Evolutionary conservation across 129 eudicot species (phyloP), one percentile per base, ranked within the genome.

Genomic region (Flaveria brownii): DNA sequence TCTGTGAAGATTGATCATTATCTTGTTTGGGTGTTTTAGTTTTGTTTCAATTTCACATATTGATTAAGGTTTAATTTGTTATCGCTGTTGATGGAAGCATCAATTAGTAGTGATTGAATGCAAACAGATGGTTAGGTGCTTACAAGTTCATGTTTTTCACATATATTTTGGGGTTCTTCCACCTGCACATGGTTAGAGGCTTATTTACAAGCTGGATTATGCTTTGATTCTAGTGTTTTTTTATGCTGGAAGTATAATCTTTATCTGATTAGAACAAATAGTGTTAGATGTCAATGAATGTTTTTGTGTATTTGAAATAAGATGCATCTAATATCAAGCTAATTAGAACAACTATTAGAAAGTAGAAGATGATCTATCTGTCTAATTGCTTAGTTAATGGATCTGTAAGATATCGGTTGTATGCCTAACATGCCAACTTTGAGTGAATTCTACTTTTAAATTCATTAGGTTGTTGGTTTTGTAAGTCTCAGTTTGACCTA

Each of bases 141-240:
- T 42, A 28, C 45, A 49, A 50, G 22, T 49, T 16, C 62, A 9
- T 26, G 28, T 13, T 16, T 30, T 15, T 2, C 25, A 49, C 50
- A 49, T 49, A 23, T 50, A 5, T n/a, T 33, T 71, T 71, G 20
- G 75, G 73, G 74, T 47, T 69, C 41, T 68, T 68, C 30, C 13
- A 47, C 39, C 25, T 45, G 15, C 14, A 56, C 26, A 56, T 56
- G 62, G 26, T 56, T 56, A 56, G 41, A 36, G 7, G 41, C 8
- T 36, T 36, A 36, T 36, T 36, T 36, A 36, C 41, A 36, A 36
- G 41, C 41, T 36, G 41, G 7, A 5, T 36, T 36, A 36, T 36
- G 50, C 14, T 7, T 45, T 45, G 9, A 2, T 45, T 45, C 50
- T 45, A 8, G 50, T 8, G 2, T 11, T 45, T 9, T 45, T 45